Evolutionary conservation across 306 rosid genomes (phyloP).

Genomic region (Ormosia semicastrata): DNA sequence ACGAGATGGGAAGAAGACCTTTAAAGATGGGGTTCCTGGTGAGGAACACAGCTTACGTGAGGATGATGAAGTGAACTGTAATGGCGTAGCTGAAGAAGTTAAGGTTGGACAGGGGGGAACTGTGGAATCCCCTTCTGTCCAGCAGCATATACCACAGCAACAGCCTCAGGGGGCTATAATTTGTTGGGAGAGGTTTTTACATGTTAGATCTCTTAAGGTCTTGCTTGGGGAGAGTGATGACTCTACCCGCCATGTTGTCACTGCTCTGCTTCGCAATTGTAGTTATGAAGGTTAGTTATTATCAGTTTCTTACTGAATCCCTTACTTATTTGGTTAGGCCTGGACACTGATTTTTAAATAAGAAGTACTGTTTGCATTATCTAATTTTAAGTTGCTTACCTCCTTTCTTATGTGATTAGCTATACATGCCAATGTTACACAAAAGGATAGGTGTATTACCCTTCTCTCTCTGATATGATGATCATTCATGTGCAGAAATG

Average conservation of each 20-base stretch:
- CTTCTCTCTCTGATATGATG: neutral
- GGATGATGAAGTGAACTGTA: slow-evolving; percentile 50
- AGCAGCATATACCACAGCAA: slow-evolving; percentile 45
- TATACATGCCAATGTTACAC: neutral
- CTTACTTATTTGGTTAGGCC: neutral
- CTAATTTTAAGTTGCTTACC: neutral
- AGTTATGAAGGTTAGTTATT: slow-evolving; percentile 78
- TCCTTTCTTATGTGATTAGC: neutral
- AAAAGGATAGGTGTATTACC: neutral
- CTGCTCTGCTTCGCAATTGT: slow-evolving; percentile 93
- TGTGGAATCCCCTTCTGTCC: slow-evolving; percentile 43
- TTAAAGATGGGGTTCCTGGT: slow-evolving; percentile 34
- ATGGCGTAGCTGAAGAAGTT: slow-evolving; percentile 42
- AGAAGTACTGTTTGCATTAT: neutral
- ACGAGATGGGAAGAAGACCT: slow-evolving; percentile 41
- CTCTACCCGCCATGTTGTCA: slow-evolving; percentile 82
- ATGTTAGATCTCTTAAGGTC: slow-evolving; percentile 79
- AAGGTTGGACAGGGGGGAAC: slow-evolving; percentile 44
- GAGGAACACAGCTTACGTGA: slow-evolving; percentile 33
- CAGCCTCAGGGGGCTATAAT: slow-evolving; percentile 74
- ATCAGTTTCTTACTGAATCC: neutral
- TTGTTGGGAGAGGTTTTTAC: slow-evolving; percentile 93
- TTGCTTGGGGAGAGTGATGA: slow-evolving; percentile 87
- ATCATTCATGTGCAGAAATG: neutral
- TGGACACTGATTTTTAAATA: neutral